Evolutionary conservation across 176 grass and related monocot genomes (phyloP).

Genomic region (Dendrocalamus sinicus): DNA sequence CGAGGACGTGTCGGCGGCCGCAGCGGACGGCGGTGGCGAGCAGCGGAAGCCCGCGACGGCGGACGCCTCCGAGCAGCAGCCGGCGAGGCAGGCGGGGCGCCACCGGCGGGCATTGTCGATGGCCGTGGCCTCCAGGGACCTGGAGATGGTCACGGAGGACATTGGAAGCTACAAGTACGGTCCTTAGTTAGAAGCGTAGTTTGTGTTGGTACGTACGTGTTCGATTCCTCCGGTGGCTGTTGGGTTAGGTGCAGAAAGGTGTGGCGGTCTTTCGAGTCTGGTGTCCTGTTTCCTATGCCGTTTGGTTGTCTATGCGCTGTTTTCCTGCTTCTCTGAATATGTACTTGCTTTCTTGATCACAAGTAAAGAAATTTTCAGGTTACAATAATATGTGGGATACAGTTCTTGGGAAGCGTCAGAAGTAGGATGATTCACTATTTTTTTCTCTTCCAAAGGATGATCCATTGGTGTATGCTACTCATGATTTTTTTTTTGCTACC

Average conservation of each 20-base stretch:
- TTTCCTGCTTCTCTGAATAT: conserved; percentile 4
- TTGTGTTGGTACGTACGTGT: background rate
- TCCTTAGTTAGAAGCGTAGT: conserved; percentile 13
- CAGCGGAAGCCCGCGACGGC: conserved; percentile 56
- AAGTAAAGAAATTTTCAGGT: conserved; percentile 45
- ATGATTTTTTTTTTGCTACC: background rate
- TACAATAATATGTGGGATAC: background rate
- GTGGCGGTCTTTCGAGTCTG: background rate
- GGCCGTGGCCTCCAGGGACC: conserved; percentile 57
- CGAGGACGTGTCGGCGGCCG: conserved; percentile 55
- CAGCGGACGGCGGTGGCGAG: conserved; percentile 41
- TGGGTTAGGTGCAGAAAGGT: conserved; percentile 34
- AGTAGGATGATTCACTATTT: background rate
- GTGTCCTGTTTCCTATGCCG: background rate
- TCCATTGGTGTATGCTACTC: background rate
- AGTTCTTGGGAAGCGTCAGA: background rate
- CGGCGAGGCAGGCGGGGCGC: conserved; percentile 51
- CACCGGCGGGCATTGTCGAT: conserved; percentile 66
- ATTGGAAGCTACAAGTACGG: conserved; percentile 59
- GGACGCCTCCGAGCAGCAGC: conserved; percentile 49
- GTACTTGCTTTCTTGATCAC: conserved; percentile 26
- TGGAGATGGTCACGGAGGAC: conserved; percentile 65
- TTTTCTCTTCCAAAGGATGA: background rate
- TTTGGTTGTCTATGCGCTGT: conserved; percentile 32
- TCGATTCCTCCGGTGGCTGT: background rate